These are phyloP conservation scores for Scenedesmus sp. DNA, from an alignment of 163 green algal species.

Conservation along the genomic window DNA sequence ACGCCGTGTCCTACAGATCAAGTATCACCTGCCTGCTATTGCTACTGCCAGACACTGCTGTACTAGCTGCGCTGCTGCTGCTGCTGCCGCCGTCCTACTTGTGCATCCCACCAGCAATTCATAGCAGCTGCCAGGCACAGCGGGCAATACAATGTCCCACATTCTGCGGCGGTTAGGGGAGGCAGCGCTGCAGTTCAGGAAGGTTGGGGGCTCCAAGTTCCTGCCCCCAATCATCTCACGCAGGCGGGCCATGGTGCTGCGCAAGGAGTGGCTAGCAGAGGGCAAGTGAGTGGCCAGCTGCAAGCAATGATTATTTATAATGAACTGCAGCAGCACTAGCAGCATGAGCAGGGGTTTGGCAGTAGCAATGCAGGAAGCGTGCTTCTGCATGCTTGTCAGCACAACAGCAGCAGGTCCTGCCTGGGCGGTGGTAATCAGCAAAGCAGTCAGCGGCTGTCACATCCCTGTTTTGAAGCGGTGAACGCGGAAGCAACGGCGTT, in stretches of 20 bases:
- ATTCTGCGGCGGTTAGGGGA: slow-evolving; percentile 55
- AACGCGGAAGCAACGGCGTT: no score
- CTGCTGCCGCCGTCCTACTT: background rate
- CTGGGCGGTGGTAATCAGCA: background rate
- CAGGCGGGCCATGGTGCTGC: slow-evolving; percentile 53
- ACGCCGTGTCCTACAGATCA: background rate
- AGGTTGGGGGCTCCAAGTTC: slow-evolving; percentile 34
- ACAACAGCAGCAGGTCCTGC: background rate
- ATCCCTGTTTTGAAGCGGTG: no score
- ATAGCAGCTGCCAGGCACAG: background rate
- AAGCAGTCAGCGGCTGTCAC: no score
- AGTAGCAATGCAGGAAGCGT: background rate
- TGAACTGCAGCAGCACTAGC: background rate
- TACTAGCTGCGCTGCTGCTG: background rate
- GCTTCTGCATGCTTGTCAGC: background rate
- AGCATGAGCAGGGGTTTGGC: background rate
- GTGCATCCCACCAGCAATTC: background rate
- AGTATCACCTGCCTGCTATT: background rate
- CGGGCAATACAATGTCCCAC: slow-evolving; percentile 45
- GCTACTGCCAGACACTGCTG: background rate
- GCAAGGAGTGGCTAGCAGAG: slow-evolving; percentile 55
- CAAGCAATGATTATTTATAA: no score
- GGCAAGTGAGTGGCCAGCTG: slow-evolving; percentile 55
- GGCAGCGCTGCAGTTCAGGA: slow-evolving; percentile 49
- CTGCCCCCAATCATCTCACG: slow-evolving; percentile 54